Conservation (phyloP, 2,329 filamentous ascomycete genomes). For the Nemania sp. region DNA sequence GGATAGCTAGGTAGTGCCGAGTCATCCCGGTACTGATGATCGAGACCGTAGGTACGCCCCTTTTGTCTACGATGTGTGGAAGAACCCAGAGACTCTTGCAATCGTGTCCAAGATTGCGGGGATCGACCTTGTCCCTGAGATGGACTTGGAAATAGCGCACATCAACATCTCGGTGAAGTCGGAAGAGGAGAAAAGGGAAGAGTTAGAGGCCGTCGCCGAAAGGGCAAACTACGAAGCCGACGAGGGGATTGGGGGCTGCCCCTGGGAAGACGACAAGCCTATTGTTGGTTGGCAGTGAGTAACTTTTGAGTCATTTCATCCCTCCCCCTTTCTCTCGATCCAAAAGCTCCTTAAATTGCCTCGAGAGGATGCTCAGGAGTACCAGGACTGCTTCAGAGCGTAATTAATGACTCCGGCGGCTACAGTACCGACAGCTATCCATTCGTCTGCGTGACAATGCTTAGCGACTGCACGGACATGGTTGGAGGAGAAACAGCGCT, state of each 20-base stretch:
- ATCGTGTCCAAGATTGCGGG: constrained; percentile 58
- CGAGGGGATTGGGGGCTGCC: constrained; percentile 38
- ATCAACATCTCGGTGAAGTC: constrained; percentile 59
- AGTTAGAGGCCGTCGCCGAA: constrained; percentile 46
- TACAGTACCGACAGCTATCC: constrained; percentile 67
- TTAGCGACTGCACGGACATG: constrained; percentile 66
- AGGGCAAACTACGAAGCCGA: constrained; percentile 35
- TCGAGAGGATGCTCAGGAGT: no score
- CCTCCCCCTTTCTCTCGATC: no score
- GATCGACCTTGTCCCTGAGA: constrained; percentile 57
- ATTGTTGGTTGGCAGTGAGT: constrained; percentile 69
- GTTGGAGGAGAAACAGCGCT: constrained; percentile 67
- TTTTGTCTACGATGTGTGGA: constrained; percentile 62
- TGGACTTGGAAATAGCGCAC: constrained; percentile 61
- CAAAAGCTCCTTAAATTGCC: no score
- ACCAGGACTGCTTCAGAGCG: no score
- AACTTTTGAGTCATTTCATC: no score
- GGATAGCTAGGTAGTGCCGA: background rate
- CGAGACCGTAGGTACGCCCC: constrained; percentile 57
- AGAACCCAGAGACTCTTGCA: constrained; percentile 47
- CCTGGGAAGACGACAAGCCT: constrained; percentile 54
- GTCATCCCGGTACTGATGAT: constrained; percentile 18
- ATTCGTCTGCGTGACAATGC: constrained; percentile 72
- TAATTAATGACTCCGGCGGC: no score
- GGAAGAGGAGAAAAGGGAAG: constrained; percentile 50